A percentile compares a stretch with the other conserved stretches of the same genome.
Evolutionary conservation across 768 basidiomycete species (phyloP).

Genomic region (Strobilomyces confusus): DNA sequence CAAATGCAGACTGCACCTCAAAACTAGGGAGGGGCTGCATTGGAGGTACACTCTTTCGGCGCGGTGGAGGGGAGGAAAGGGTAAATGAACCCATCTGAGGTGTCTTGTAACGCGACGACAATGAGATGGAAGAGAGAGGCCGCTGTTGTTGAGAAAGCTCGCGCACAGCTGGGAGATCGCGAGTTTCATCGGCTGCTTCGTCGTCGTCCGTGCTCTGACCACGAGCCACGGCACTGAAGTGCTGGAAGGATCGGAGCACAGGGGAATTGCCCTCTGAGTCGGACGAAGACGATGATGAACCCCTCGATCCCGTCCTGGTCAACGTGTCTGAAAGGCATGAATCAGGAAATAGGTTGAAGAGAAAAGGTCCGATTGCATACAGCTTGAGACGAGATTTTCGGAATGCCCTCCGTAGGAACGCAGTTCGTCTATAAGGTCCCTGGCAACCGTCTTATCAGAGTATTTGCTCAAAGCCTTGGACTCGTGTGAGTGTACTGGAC

Average conservation of each 20-base stretch:
- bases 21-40: slow-evolving; percentile 71
- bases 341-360: background rate
- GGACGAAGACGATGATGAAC: slow-evolving; percentile 62
- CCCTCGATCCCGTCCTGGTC: slow-evolving; percentile 40
- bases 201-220: slow-evolving; percentile 42
- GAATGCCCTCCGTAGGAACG: slow-evolving; percentile 73
- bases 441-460: slow-evolving; percentile 77
- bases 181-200: slow-evolving; percentile 47
- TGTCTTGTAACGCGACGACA: slow-evolving; percentile 78
- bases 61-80: slow-evolving; percentile 50
- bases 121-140: slow-evolving; percentile 59
- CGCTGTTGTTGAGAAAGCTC: slow-evolving; percentile 42
- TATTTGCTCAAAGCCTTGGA: slow-evolving; percentile 73
- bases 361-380: slow-evolving; percentile 37
- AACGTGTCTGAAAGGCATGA: slow-evolving; percentile 30
- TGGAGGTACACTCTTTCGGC: slow-evolving; percentile 45
- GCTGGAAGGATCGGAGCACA: slow-evolving; percentile 16
- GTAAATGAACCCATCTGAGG: slow-evolving; percentile 62
- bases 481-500: background rate
- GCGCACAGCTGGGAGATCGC: slow-evolving; percentile 38
- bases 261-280: slow-evolving; percentile 39
- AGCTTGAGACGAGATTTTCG: slow-evolving; percentile 58
- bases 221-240: slow-evolving; percentile 20
- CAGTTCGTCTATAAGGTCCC: slow-evolving; percentile 70
- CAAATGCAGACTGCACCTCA: slow-evolving; percentile 73